Evolutionary conservation across 2,329 filamentous ascomycete genomes (phyloP).

Genomic region (Neonectria punicea): DNA sequence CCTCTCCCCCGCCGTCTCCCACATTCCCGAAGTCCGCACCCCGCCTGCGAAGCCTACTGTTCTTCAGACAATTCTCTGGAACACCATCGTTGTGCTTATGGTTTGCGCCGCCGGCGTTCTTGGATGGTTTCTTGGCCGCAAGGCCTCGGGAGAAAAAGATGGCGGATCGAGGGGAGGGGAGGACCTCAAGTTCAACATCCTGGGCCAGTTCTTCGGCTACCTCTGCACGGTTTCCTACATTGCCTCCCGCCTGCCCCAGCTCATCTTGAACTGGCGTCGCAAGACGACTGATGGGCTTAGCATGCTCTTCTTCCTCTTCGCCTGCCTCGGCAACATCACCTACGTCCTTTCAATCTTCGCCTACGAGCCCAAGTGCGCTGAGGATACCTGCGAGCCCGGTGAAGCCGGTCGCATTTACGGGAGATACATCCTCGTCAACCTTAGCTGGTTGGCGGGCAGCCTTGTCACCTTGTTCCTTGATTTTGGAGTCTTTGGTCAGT

Average conservation of each 20-base stretch:
- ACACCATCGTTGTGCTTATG: conserved; percentile 78
- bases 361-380: conserved; percentile 78
- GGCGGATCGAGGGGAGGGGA: conserved; percentile 53
- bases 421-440: conserved; percentile 86
- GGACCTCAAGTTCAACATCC: conserved; percentile 74
- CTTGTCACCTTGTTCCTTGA: conserved; percentile 88
- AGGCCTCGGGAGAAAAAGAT: conserved; percentile 52
- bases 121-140: conserved; percentile 80
- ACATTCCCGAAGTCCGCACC: conserved; percentile 64
- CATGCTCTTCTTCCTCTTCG: conserved; percentile 95
- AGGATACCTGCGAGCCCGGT: conserved; percentile 67
- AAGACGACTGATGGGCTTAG: conserved; percentile 95
- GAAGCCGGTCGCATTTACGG: conserved; percentile 77
- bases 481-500: conserved; percentile 88
- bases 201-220: conserved; percentile 93
- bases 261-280: conserved; percentile 90
- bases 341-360: conserved; percentile 93
- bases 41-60: conserved; percentile 60
- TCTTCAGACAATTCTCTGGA: conserved; percentile 74
- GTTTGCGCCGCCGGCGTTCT: conserved; percentile 85
- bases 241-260: conserved; percentile 87
- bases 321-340: conserved; percentile 92
- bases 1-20: conserved; percentile 84
- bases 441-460: conserved; percentile 91
- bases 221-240: conserved; percentile 91